Conservation (phyloP, 2,329 filamentous ascomycete genomes). For the Diplodia scrobiculata region DNA sequence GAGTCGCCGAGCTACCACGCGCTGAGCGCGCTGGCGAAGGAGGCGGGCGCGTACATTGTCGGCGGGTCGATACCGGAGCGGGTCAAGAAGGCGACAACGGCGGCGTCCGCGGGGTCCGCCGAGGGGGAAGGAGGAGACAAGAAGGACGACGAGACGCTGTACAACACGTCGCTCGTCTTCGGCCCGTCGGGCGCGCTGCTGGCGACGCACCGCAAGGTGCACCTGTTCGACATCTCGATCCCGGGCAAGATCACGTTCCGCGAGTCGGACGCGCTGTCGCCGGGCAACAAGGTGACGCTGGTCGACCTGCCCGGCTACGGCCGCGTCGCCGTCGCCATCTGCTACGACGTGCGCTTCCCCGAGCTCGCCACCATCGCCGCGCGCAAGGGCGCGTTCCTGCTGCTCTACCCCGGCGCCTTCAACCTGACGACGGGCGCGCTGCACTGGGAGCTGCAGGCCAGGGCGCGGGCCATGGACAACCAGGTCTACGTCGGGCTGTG, state of each 20-base stretch:
- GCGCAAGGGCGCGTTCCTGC: slow-evolving; percentile 78
- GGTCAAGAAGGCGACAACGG: slow-evolving; percentile 42
- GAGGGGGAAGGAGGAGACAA: neutral
- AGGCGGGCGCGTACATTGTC: slow-evolving; percentile 77
- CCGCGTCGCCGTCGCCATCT: slow-evolving; percentile 84
- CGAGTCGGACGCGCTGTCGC: slow-evolving; percentile 84
- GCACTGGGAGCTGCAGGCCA: slow-evolving; percentile 84
- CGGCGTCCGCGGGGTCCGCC: too few species aligned
- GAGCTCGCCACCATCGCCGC: slow-evolving; percentile 89
- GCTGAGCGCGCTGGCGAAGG: slow-evolving; percentile 74
- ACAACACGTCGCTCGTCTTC: slow-evolving; percentile 90
- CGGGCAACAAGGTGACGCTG: slow-evolving; percentile 82
- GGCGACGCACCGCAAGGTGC: slow-evolving; percentile 88
- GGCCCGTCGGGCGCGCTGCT: slow-evolving; percentile 74
- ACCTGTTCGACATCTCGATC: slow-evolving; percentile 97
- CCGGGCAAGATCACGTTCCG: slow-evolving; percentile 90
- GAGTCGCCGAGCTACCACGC: slow-evolving; percentile 57
- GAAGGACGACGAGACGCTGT: slow-evolving; percentile 55
- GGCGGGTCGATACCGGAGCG: slow-evolving; percentile 92
- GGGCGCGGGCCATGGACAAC: slow-evolving; percentile 86
- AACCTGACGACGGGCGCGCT: slow-evolving; percentile 89
- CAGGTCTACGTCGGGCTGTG: slow-evolving; percentile 92
- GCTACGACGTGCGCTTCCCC: slow-evolving; percentile 96
- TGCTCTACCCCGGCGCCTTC: slow-evolving; percentile 96
- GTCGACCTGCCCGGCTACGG: slow-evolving; percentile 88